Conservation (phyloP, 768 basidiomycete genomes). For the Leccinum rimulosum region DNA sequence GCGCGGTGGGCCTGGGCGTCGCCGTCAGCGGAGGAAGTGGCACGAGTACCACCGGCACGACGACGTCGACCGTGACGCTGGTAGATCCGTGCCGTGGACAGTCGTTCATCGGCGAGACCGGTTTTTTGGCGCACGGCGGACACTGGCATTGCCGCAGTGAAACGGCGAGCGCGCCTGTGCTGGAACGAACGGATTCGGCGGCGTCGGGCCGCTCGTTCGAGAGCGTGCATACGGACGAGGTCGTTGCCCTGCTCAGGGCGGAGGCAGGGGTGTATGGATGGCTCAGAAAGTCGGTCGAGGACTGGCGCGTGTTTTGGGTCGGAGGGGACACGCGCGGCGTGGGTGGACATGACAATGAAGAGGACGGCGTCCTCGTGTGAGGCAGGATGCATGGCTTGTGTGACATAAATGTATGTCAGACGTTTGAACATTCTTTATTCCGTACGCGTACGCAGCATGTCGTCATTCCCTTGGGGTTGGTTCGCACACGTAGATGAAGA, state of each 20-base stretch:
- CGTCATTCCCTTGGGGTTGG: not conserved
- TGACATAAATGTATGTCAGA: not conserved
- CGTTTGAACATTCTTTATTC: not conserved
- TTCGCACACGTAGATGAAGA: not conserved
- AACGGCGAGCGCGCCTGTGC: constrained; percentile 23
- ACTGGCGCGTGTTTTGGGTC: constrained; percentile 83
- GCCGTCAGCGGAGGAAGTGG: too few species aligned
- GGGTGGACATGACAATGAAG: constrained; percentile 26
- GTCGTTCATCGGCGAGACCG: constrained; percentile 62
- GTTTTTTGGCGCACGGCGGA: constrained; percentile 45
- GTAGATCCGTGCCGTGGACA: constrained; percentile 51
- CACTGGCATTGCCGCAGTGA: constrained; percentile 41
- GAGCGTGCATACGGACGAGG: constrained; percentile 54
- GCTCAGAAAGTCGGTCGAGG: constrained; percentile 67
- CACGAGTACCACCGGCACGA: not conserved
- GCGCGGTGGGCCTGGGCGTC: not conserved
- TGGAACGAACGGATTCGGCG: constrained; percentile 45
- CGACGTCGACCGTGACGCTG: constrained; percentile 31
- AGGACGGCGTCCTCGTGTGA: constrained; percentile 31
- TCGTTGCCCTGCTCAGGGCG: constrained; percentile 41
- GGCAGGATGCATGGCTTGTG: not conserved
- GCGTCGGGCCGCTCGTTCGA: constrained; percentile 45
- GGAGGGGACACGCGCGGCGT: constrained; percentile 50
- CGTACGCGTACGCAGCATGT: not conserved
- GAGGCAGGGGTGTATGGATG: constrained; percentile 77